Base-by-base conservation (phyloP, 352 stramenopile genomes). In the Globisporangium takayamanum region DNA sequence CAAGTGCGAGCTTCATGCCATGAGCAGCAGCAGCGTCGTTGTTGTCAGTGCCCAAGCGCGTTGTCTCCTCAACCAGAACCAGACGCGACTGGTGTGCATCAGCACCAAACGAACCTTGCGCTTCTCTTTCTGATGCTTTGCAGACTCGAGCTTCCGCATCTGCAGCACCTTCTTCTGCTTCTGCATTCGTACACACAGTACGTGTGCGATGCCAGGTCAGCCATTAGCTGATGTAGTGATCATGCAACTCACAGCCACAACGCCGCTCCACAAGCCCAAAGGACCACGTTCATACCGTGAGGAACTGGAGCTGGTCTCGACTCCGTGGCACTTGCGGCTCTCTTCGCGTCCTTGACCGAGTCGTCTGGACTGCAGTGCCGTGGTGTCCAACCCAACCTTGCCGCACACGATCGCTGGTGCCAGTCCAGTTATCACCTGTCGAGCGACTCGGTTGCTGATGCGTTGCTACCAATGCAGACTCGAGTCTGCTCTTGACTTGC, bases 51-150 rank as follows among this genome's bases (percentile, higher is more conserved):
- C 7, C 33, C 33, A 39, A 5, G 10, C 33, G 33, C 33, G 5
- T 10, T 39, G 33, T 12, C 33, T 10, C 33, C 33, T 39, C 33
- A 39, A 10, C 33, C 10, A 39, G 33, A 10, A 39, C 33, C 10
- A 10, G 11, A 33, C 2, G 28, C 28, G 28, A 33, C 28, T 33
- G 28, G 28, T 33, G 28, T 6, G 28, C 28, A 33, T 5, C 33
- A 39, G 5, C 33, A 12, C 33, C 6, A 10, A 12, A 39, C 33
- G 7, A 39, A 84, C 78, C 72, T 86, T 69, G 5, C 45, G 64
- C 47, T 65, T 78, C 50, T 88, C 78, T 54, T 83, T 88, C 57
- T 85, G 72, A 18, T 72, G 55, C 5, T 69, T 69, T 30, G 76
- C 76, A 7, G 60, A 58, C 45, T 86, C 70, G 16, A 62, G 57